A percentile compares a stretch with the other conserved stretches of the same genome.
phyloP scores from a whole-genome alignment of 805 yeast genomes.

The Candida succiphila region DNA sequence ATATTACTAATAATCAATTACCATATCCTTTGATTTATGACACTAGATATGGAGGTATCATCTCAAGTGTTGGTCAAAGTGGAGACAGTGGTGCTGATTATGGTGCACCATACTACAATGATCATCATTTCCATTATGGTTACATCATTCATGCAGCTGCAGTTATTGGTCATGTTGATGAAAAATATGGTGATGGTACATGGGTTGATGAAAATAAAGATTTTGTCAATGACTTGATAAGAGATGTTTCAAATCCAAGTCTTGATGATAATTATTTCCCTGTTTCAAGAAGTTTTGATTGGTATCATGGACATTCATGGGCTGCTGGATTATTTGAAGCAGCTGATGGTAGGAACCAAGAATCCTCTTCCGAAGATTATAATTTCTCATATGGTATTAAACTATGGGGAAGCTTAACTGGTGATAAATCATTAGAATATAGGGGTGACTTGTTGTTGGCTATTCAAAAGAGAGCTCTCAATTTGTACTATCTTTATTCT shows the following conservation, averaged over 20 bases:
- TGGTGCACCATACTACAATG: slow-evolving; percentile 43
- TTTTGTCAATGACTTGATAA: slow-evolving; percentile 49
- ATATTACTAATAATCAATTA: slow-evolving; percentile 31
- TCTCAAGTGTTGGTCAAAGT: slow-evolving; percentile 36
- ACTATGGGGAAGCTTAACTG: slow-evolving; percentile 49
- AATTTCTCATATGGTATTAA: slow-evolving; percentile 62
- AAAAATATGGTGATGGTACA: slow-evolving; percentile 32
- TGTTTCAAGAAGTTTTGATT: slow-evolving; percentile 58
- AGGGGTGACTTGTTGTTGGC: slow-evolving; percentile 55
- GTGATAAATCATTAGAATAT: slow-evolving; percentile 39
- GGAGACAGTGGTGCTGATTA: slow-evolving; percentile 38
- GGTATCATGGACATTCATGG: slow-evolving; percentile 74
- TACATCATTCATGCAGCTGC: slow-evolving; percentile 56
- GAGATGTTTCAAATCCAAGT: slow-evolving; percentile 60
- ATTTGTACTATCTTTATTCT: slow-evolving; percentile 42
- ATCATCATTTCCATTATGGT: slow-evolving; percentile 51
- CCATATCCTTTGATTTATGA: slow-evolving; percentile 43
- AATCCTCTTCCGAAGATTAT: slow-evolving; percentile 66
- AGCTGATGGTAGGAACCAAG: slow-evolving; percentile 73
- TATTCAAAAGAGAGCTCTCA: slow-evolving; percentile 43
- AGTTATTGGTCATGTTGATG: slow-evolving; percentile 46
- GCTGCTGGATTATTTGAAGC: slow-evolving; percentile 64
- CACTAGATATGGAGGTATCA: slow-evolving; percentile 44
- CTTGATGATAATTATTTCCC: slow-evolving; percentile 50
- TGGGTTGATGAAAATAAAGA: slow-evolving; percentile 41